Percentiles rank a stretch among this genome's conserved stretches.
These are phyloP conservation scores for Penicillium canariense DNA, from an alignment of 495 filamentous ascomycete species.

Conservation along the genomic window DNA sequence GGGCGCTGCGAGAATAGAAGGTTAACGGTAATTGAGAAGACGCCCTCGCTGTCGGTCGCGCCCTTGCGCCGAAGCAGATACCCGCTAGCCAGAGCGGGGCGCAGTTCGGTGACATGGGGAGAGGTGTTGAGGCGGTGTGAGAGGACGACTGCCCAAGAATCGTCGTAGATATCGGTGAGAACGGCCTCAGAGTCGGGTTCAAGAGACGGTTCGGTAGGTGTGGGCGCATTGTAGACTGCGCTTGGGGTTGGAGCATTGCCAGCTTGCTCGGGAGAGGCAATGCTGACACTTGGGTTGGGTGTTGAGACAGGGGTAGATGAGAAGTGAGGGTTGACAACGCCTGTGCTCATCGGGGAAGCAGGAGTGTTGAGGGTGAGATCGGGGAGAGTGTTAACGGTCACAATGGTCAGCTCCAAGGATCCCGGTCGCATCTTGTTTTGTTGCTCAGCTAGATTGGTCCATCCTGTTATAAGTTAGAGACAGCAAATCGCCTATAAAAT, in stretches of 20 bases:
- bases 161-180: slow-evolving; percentile 74
- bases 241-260: slow-evolving; percentile 36
- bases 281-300: slow-evolving; percentile 42
- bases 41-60: slow-evolving; percentile 56
- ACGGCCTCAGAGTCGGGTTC: slow-evolving; percentile 70
- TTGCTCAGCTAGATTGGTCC: slow-evolving; percentile 44
- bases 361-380: slow-evolving; percentile 56
- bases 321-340: slow-evolving; percentile 33
- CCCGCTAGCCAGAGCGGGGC: slow-evolving; percentile 65
- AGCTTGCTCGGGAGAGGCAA: slow-evolving; percentile 46
- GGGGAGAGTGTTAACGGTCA: slow-evolving; percentile 64
- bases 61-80: slow-evolving; percentile 76
- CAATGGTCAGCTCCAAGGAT: slow-evolving; percentile 53
- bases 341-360: slow-evolving; percentile 29
- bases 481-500: not conserved
- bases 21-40: slow-evolving; percentile 63
- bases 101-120: slow-evolving; percentile 58
- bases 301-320: slow-evolving; percentile 44
- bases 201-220: slow-evolving; percentile 50
- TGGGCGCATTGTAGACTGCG: slow-evolving; percentile 49
- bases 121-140: slow-evolving; percentile 69
- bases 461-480: slow-evolving; percentile 31
- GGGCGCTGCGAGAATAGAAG: slow-evolving; percentile 56
- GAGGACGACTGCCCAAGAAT: slow-evolving; percentile 76
- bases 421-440: slow-evolving; percentile 47